Percentiles rank a stretch among this genome's conserved stretches.
Evolutionary conservation across 345 rosid genomes (phyloP).

Genomic region (Populus simonii): DNA sequence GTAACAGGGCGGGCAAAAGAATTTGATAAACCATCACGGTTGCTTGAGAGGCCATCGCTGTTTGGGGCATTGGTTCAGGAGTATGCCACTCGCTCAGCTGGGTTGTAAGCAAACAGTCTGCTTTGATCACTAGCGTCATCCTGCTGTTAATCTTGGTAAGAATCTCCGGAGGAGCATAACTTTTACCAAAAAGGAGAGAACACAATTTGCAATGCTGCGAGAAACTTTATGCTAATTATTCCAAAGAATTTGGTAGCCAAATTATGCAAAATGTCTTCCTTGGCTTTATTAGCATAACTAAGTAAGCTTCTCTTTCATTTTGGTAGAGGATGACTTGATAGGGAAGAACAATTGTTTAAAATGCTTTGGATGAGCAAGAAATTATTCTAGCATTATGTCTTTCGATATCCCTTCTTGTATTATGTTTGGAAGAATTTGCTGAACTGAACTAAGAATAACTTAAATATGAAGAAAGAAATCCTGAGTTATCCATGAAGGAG

Average conservation of each 20-base stretch:
- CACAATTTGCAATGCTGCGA: neutral
- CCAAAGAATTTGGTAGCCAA: neutral
- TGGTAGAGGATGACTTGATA: neutral
- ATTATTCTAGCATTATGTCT: neutral
- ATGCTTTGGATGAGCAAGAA: neutral
- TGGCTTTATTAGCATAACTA: neutral
- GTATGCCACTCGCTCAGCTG: slow-evolving; percentile 79
- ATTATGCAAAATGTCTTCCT: neutral
- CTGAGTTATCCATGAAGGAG: neutral
- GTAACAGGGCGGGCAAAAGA: slow-evolving; percentile 69
- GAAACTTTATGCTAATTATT: neutral
- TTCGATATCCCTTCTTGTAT: too few relatives aligned
- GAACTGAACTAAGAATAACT: neutral
- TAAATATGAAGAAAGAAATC: neutral
- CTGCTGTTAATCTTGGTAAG: neutral
- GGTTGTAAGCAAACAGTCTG: slow-evolving; percentile 28
- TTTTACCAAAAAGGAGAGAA: neutral
- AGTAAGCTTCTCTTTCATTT: neutral
- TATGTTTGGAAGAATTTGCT: neutral
- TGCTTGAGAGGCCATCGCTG: slow-evolving; percentile 66
- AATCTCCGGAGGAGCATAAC: neutral
- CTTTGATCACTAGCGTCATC: neutral
- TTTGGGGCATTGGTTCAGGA: slow-evolving; percentile 89
- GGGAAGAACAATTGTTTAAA: neutral
- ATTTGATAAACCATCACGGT: slow-evolving; percentile 65